These are phyloP conservation scores for Ensete ventricosum DNA, from an alignment of 176 grass and related monocot genomes.

Conservation along the genomic window DNA sequence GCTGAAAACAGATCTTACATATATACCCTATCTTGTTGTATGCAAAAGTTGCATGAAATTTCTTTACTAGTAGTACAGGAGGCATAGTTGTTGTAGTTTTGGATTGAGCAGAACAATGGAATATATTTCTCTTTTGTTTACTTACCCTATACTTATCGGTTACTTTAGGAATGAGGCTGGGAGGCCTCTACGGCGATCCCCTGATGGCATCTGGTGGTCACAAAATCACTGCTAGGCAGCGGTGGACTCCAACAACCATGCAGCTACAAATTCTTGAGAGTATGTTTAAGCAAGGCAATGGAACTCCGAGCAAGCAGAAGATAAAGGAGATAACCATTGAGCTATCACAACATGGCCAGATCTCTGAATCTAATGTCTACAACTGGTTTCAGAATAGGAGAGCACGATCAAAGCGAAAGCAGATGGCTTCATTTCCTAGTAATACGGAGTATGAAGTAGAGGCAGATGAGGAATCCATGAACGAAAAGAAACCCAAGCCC, in stretches of 20 bases:
- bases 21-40: too few species aligned
- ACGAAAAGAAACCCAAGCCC: not conserved
- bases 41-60: not conserved
- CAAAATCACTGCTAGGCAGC: conserved; percentile 10
- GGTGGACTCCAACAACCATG: conserved; percentile 9
- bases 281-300: conserved; percentile 14
- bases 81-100: too few species aligned
- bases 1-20: too few species aligned
- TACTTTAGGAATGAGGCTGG: not conserved
- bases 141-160: not conserved
- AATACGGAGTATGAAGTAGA: conserved; percentile 3
- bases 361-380: conserved; percentile 15
- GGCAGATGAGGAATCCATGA: not conserved
- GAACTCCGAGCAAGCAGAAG: conserved; percentile 13
- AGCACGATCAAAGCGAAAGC: conserved; percentile 9
- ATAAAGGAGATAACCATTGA: conserved; percentile 13
- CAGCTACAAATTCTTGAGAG: conserved; percentile 18
- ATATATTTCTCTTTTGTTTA: too few species aligned
- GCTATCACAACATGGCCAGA: conserved; percentile 2
- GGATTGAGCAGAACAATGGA: too few species aligned
- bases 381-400: conserved; percentile 23
- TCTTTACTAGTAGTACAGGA: too few species aligned
- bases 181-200: not conserved
- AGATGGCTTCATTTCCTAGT: not conserved
- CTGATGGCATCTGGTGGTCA: not conserved